Evolutionary conservation across 2,329 filamentous ascomycete genomes (phyloP).

Genomic region (Fusarium sp.): DNA sequence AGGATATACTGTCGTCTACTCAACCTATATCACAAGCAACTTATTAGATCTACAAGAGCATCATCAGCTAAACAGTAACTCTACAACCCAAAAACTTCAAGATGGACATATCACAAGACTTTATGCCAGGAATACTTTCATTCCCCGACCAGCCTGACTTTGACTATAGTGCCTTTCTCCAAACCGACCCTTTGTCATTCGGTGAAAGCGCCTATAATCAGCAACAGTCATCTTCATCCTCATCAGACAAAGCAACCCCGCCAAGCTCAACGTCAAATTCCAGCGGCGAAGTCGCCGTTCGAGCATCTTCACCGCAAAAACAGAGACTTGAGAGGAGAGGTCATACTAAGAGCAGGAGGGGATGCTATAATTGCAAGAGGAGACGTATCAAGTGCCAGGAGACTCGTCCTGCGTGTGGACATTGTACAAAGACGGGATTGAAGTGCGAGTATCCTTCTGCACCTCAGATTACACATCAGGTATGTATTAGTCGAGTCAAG

Average conservation of each 20-base stretch:
- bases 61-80: not conserved
- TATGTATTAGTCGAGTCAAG: slow-evolving; percentile 32
- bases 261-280: slow-evolving; percentile 45
- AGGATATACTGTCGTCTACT: not conserved
- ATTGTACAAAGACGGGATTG: slow-evolving; percentile 71
- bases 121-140: slow-evolving; percentile 45
- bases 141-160: slow-evolving; percentile 50
- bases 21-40: not conserved
- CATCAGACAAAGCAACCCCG: slow-evolving; percentile 48
- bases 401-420: slow-evolving; percentile 69
- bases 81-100: not conserved
- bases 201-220: slow-evolving; percentile 32
- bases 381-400: slow-evolving; percentile 75
- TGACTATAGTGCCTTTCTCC: slow-evolving; percentile 55
- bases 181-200: slow-evolving; percentile 44
- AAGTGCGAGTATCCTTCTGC: slow-evolving; percentile 70
- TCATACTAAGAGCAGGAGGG: slow-evolving; percentile 73
- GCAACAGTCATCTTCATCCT: slow-evolving; percentile 43
- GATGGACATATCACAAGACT: slow-evolving; percentile 48
- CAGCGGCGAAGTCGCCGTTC: slow-evolving; percentile 30
- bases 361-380: slow-evolving; percentile 75
- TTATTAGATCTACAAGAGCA: slow-evolving; percentile 4
- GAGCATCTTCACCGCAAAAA: slow-evolving; percentile 32
- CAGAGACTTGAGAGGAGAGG: slow-evolving; percentile 65
- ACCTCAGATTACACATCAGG: slow-evolving; percentile 63